Evolutionary conservation across 768 basidiomycete species (phyloP), one percentile per base, ranked within the genome.

Genomic region (Pleurotus ostreatus): DNA sequence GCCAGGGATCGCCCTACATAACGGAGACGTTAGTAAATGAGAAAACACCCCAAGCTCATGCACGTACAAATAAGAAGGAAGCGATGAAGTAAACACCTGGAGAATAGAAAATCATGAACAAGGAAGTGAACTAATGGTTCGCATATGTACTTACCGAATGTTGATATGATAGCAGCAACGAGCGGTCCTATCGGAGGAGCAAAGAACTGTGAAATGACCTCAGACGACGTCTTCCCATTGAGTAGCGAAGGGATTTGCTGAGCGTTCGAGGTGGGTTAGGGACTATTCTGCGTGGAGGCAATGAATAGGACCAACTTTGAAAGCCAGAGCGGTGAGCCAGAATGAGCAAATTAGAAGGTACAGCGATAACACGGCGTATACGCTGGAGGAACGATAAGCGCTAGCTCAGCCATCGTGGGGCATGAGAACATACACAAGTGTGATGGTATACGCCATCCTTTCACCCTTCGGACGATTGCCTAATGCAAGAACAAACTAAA

Each of bases 1-100:
- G 94, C 94, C 95, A 97, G 3, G 94, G 94, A 70, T 98, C 94
- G 59, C 92, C 85, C 89, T 93, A 12, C 6, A 41, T 20, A 6
- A 9, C 16, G 43, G 15, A 6, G 3, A 34, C 18, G 18, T 18
- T 3, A 15, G 38, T n/a, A 18, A 12, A 26, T 20, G 11, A 37
- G 23, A 25, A 4, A 46, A 15, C 16, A 45, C 25, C 22, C 41
- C 15, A 16, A 37, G 2, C 13, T 44, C 11, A 41, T 43, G n/a
- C 2, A 76, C 89, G 75, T 59, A 92, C 89, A 63, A 91, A 94
- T 64, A 93, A 82, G 70, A 92, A 80, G 0, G 91, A 94, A 2
- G 92, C 82, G 18, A 86, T 65, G 61, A 93, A 78, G 74, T 94
- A 94, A 55, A 94, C 92, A 46, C 84, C 82, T 83, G 55, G 8